Base-by-base conservation (phyloP, 1,284 basidiomycete species). In the Leccinum subrobustum region DNA sequence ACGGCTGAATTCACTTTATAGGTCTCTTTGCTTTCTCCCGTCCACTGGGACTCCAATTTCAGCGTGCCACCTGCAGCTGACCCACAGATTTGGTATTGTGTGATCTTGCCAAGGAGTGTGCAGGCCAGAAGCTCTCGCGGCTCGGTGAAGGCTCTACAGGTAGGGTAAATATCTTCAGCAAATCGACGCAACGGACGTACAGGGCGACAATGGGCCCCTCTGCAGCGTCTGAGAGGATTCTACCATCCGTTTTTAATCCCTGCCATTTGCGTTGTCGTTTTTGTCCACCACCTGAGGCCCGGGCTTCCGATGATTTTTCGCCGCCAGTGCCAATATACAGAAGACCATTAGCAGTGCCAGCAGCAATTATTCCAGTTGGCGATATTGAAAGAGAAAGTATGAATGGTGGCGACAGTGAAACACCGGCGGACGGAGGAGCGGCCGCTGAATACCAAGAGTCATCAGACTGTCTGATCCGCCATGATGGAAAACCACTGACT, bases 401-500 rank as follows among this genome's bases (percentile, higher is more conserved):
- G 69, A 92, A 93, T 1, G 90, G 89, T 1, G 90, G 90, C 1
- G 89, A 85, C 23, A 91, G 73, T 0, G 83, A 80, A 59, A 86
- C 76, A 1, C 81, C 82, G 1, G 78, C 78, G 4, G 75, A 73
- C 18, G 77, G 74, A 3, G 74, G 71, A 27, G 75, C 67, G 2
- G 78, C 68, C 39, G 79, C 84, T 85, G 58, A 51, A 39, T 6
- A 12, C 42, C 42, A 53, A 20, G 52, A 31, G 59, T 64, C 5
- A 68, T 54, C 35, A 53, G 12, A 60, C 37, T 33, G 18, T n/a
- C 1, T 12, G 35, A 42, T 27, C 29, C 16, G 12, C 9, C 27
- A 60, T 12, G 20, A 35, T 56, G n/a, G 37, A 37, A 47, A 51
- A 48, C 81, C 35, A 62, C 29, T 31, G 1, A 91, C 91, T 68